Evolutionary conservation across 2,329 filamentous ascomycete genomes (phyloP), one percentile per base, ranked within the genome.

Genomic region (Monosporascus sp.): DNA sequence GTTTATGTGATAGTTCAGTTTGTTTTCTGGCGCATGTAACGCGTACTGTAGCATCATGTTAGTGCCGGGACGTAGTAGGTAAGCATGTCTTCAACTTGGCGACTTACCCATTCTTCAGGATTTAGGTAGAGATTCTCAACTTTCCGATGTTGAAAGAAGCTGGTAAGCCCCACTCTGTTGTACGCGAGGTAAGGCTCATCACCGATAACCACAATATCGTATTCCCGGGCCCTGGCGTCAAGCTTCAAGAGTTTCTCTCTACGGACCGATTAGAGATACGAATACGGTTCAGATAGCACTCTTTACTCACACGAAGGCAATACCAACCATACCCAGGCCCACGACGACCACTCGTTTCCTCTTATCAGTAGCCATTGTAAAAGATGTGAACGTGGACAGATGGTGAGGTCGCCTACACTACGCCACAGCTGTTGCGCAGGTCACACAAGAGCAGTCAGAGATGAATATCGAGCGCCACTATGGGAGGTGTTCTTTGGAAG

Each of bases 51-150:
- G 27, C 18, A 27, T 24, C n/a, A 7, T 36, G 45, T 59, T 31
- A 55, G 49, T 39, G 37, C 20, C 25, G 7, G 14, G n/a, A 22
- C n/a, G n/a, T 20, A 20, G 7, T 39, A 15, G 14, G 18, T 15
- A 31, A 18, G 17, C 34, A 4, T n/a, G 6, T 36, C 7, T 18
- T 7, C 4, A 39, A 49, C 17, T 31, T 18, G 20, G 17, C 9
- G n/a, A 63, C 75, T 51, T 70, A 89, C 88, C 89, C 91, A 96
- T 78, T 90, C 85, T 61, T 82, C 76, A 0, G 90, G 87, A 62
- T 96, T 95, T 34, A 96, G 76, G 66, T 95, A 96, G n/a, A 96
- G 70, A 59, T 91, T 89, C 70, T 96, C 89, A 41, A 94, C 86
- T 61, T 87, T 81, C 50, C 90, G 81, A 71, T 96, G 90, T 61